A percentile compares a stretch with the other conserved stretches of the same genome.
Conservation (phyloP, 495 filamentous ascomycete genomes). For the Aspergillus diversus region DNA sequence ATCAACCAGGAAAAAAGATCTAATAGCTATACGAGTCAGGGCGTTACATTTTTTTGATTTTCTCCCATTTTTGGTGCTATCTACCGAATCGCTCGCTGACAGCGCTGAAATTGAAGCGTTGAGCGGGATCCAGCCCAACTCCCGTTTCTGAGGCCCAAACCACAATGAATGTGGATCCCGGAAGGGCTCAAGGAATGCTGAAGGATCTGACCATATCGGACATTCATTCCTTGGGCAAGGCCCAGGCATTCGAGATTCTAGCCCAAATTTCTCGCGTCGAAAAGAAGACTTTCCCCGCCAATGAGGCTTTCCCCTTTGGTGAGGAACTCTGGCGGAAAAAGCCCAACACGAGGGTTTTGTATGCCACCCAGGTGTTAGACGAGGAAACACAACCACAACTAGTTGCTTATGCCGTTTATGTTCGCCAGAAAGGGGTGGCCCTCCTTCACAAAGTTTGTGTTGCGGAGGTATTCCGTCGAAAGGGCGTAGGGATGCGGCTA, state of each 20-base stretch:
- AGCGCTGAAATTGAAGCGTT: not conserved
- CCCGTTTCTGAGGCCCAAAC: constrained; percentile 4
- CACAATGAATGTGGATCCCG: constrained; percentile 25
- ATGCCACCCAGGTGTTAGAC: constrained; percentile 38
- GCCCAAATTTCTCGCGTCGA: constrained; percentile 52
- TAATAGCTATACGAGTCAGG: not conserved
- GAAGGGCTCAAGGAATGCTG: constrained; percentile 37
- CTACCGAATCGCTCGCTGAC: not conserved
- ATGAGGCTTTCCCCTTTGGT: constrained; percentile 58
- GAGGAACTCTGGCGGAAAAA: constrained; percentile 57
- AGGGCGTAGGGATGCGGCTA: constrained; percentile 57
- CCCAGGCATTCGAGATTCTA: constrained; percentile 45
- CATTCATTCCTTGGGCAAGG: constrained; percentile 47
- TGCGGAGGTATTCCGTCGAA: constrained; percentile 49
- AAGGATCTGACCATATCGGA: constrained; percentile 40
- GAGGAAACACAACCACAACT: constrained; percentile 26
- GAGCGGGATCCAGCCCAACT: not conserved
- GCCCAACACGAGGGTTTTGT: constrained; percentile 56
- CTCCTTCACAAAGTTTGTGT: constrained; percentile 66
- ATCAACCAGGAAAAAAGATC: too few relatives aligned
- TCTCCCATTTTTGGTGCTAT: not conserved
- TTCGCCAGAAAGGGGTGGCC: constrained; percentile 53
- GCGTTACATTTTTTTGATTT: not conserved
- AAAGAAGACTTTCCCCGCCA: constrained; percentile 61
- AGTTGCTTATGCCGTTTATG: constrained; percentile 59